These are phyloP conservation scores for Umbelopsis isabellina DNA, from an alignment of 192 early-diverging fungal species.

Conservation along the genomic window DNA sequence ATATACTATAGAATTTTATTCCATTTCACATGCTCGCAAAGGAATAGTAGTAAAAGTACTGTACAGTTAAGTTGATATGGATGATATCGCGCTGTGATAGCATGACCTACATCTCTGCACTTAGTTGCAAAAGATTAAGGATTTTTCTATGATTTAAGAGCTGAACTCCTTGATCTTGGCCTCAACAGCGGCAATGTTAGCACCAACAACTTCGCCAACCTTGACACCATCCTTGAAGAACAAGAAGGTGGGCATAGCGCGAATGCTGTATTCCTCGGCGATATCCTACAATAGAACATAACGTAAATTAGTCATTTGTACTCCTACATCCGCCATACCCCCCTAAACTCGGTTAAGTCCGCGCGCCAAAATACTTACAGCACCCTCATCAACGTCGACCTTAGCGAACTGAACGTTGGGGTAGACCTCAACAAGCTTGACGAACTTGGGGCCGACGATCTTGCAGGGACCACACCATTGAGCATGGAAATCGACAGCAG, in stretches of 20 bases:
- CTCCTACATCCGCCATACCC: no score
- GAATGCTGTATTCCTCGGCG: constrained; percentile 43
- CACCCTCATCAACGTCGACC: constrained; percentile 81
- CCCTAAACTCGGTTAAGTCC: neutral
- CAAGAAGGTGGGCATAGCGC: constrained; percentile 63
- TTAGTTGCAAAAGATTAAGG: neutral
- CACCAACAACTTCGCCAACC: constrained; percentile 52
- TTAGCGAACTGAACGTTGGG: constrained; percentile 70
- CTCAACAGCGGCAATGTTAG: constrained; percentile 32
- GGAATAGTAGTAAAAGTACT: constrained; percentile 12
- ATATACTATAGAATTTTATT: constrained; percentile 10
- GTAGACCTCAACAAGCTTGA: constrained; percentile 54
- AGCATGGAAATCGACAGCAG: constrained; percentile 80
- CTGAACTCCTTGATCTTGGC: constrained; percentile 28
- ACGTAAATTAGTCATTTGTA: neutral
- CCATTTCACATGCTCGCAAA: neutral
- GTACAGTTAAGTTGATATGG: constrained; percentile 1
- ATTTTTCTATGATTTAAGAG: constrained; percentile 22
- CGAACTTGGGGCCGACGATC: constrained; percentile 68
- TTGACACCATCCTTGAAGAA: constrained; percentile 56
- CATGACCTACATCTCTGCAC: neutral
- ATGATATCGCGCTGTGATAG: neutral
- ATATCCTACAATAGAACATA: constrained; percentile 39
- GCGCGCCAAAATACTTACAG: constrained; percentile 35
- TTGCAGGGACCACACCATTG: constrained; percentile 91